Base-by-base conservation (phyloP, 805 yeast genomes). In the Suhomyces sp. region DNA sequence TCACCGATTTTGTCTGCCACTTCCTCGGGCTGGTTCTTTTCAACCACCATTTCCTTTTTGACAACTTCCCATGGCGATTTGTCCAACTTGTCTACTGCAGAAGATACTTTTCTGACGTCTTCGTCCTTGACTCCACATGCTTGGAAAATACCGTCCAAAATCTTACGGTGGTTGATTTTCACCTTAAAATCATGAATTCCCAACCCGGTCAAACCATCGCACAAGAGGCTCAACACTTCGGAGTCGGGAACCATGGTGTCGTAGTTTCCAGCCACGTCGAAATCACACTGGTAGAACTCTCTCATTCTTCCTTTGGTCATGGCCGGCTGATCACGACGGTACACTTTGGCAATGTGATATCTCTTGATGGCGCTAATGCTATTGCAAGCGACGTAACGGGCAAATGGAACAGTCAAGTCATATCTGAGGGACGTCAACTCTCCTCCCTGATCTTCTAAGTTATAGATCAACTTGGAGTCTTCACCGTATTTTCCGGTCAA, bases 231-330 rank as follows among this genome's bases (percentile, higher is more conserved):
- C 74, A 94, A 79, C 53, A 86, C 78, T 74, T 94, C 99, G 7
- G 97, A 84, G 68, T 94, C 99, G 21, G 99, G 96, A 45, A 94
- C 94, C 99, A 94, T 94, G 25, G 85, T 64, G 64, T 94, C 99
- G 68, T 87, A 93, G 52, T 69, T 72, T 49, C 99, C 99, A 20
- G 99, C 99, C 64, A 94, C 78, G 71, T 94, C 99, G 63, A 94
- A 89, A 75, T 94, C 99, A 78, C 99, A 94, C 75, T 94, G 99
- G 72, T 94, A 94, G 65, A 94, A 94, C 73, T 94, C 99, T 81
- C 99, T 88, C 99, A 94, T 94, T 73, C 99, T 84, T 55, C 99
- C 99, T 73, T 94, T 94, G 48, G 98, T 93, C 99, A 94, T 94
- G 7, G 99, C 99, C 4, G 99, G 99, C 73, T 94, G 99, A 69